Percentiles rank a stretch among this genome's conserved stretches.
These are phyloP conservation scores for Apophysomyces ossiformis DNA, from an alignment of 371 early-diverging fungal genomes.

Conservation along the genomic window DNA sequence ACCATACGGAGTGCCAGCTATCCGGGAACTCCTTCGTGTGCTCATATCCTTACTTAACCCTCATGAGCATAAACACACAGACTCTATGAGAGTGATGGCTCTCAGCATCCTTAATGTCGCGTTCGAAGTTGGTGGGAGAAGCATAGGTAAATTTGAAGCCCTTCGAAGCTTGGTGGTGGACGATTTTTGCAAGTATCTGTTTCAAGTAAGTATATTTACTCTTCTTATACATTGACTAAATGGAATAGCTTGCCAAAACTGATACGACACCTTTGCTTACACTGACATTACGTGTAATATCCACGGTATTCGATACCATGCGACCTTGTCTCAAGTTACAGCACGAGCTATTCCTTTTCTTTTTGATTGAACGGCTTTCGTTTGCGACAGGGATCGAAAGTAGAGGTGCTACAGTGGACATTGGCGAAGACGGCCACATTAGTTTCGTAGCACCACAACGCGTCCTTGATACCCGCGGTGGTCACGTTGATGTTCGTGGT, in stretches of 20 bases:
- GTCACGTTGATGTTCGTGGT: conserved; percentile 40
- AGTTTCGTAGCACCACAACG: conserved; percentile 24
- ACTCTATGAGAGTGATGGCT: conserved; percentile 90
- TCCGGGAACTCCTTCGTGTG: conserved; percentile 88
- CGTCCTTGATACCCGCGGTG: conserved; percentile 1
- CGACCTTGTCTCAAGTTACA: conserved; percentile 75
- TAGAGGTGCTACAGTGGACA: conserved; percentile 35
- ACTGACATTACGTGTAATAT: conserved; percentile 67
- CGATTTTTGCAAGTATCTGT: conserved; percentile 85
- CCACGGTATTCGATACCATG: conserved; percentile 76
- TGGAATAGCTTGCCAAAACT: conserved; percentile 56
- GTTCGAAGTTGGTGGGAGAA: conserved; percentile 84
- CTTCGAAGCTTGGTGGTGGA: conserved; percentile 78
- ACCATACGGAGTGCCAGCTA: conserved; percentile 84
- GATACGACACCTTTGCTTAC: conserved; percentile 66
- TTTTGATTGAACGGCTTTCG: conserved; percentile 70
- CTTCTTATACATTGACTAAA: conserved; percentile 8
- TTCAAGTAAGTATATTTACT: conserved; percentile 61
- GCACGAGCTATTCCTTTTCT: conserved; percentile 80
- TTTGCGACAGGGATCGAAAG: conserved; percentile 49
- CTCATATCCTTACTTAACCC: conserved; percentile 91
- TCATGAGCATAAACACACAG: conserved; percentile 88
- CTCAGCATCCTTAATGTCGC: conserved; percentile 79
- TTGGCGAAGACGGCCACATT: conserved; percentile 49
- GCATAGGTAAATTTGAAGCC: conserved; percentile 71